phyloP scores from a whole-genome alignment of 768 basidiomycete species.

The Leccinellum rugosiceps region DNA sequence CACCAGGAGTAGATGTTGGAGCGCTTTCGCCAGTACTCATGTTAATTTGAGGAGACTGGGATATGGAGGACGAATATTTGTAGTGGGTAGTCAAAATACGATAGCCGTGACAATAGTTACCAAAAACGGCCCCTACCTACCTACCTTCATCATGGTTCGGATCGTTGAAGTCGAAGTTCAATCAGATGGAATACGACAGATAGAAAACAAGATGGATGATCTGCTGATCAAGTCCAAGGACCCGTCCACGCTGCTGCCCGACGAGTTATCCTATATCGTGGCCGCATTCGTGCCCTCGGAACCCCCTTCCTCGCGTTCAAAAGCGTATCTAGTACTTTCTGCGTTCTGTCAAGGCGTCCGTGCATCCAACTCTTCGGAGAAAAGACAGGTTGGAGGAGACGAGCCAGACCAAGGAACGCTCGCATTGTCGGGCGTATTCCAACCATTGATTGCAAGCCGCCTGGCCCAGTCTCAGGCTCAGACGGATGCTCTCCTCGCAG shows the following conservation, averaged over 20 bases:
- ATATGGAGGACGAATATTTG: neutral
- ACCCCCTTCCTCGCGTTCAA: constrained; percentile 48
- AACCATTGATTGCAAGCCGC: constrained; percentile 44
- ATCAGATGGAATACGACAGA: neutral
- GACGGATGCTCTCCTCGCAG: constrained; percentile 49
- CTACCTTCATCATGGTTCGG: constrained; percentile 12
- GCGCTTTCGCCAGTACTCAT: constrained; percentile 17
- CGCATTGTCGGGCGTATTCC: constrained; percentile 48
- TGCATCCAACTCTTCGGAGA: constrained; percentile 32
- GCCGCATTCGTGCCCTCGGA: constrained; percentile 51
- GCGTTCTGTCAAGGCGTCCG: constrained; percentile 63
- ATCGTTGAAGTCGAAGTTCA: neutral
- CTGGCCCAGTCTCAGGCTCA: constrained; percentile 57
- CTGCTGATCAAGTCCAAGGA: constrained; percentile 35
- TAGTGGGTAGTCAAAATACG: neutral
- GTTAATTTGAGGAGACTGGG: neutral
- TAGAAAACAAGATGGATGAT: constrained; percentile 23
- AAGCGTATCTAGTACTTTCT: constrained; percentile 68
- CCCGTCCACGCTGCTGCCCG: constrained; percentile 40
- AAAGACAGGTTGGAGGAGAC: constrained; percentile 34
- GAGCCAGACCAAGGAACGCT: constrained; percentile 47
- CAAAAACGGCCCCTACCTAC: neutral
- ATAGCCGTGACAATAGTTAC: neutral
- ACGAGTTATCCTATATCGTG: constrained; percentile 52
- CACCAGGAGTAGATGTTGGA: constrained; percentile 1